Conservation (phyloP, 495 filamentous ascomycete species). For the Daldinia bambusicola region DNA sequence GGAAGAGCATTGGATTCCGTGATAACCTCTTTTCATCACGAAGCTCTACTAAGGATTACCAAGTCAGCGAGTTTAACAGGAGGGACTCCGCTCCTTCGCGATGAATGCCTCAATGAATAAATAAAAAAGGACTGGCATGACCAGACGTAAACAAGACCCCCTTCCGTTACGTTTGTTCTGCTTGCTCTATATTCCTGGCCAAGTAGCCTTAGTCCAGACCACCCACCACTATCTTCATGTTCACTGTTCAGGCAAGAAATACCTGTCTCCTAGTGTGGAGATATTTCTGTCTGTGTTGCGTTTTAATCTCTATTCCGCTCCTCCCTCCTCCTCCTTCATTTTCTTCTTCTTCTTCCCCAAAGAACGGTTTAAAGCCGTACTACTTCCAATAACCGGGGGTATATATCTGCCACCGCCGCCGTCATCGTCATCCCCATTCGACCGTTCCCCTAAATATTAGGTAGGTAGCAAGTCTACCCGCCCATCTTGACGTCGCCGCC, state of each 20-base stretch:
- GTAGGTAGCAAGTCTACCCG: constrained; percentile 58
- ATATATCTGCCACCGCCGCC: constrained; percentile 22
- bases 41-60: constrained; percentile 9
- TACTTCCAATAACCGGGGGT: constrained; percentile 28
- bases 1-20: constrained; percentile 35
- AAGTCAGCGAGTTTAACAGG: constrained; percentile 1
- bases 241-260: no score
- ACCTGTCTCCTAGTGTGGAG: not conserved
- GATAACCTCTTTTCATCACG: constrained; percentile 2
- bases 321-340: no score
- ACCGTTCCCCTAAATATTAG: not conserved
- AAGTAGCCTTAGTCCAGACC: not conserved
- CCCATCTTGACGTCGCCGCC: constrained; percentile 69
- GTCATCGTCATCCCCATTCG: not conserved
- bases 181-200: not conserved
- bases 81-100: constrained; percentile 8
- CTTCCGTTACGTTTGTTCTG: not conserved
- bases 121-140: constrained; percentile 22
- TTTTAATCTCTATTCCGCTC: not conserved
- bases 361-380: not conserved
- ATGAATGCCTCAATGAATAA: constrained; percentile 8
- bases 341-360: not conserved
- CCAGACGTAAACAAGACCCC: not conserved
- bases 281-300: not conserved
- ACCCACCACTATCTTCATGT: not conserved